A percentile compares a stretch with the other conserved stretches of the same genome.
These are phyloP conservation scores for Calophaca sinica DNA, from an alignment of 306 rosid genomes.

Conservation along the genomic window DNA sequence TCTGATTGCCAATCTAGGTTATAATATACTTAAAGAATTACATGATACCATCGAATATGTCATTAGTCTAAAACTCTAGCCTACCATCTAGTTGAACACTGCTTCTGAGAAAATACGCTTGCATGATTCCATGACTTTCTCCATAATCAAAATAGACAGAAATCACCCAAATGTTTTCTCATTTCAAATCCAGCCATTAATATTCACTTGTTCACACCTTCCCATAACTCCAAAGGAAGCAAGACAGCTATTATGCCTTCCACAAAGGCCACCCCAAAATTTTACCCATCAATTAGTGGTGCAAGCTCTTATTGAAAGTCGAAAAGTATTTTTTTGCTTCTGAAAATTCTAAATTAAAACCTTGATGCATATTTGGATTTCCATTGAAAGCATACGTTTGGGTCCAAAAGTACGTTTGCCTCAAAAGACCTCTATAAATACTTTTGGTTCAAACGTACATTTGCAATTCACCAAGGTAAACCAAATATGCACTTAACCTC, in stretches of 20 bases:
- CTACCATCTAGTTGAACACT: slow-evolving; percentile 22
- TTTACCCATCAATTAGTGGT: slow-evolving; percentile 24
- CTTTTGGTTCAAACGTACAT: too few relatives aligned
- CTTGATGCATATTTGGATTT: too few relatives aligned
- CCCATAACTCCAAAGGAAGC: neutral
- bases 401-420: too few relatives aligned
- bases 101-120: slow-evolving; percentile 15
- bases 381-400: too few relatives aligned
- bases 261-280: slow-evolving; percentile 9
- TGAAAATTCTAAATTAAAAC: slow-evolving; percentile 18
- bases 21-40: neutral
- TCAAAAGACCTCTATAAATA: too few relatives aligned
- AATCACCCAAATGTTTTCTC: slow-evolving; percentile 23
- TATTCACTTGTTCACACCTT: slow-evolving; percentile 4
- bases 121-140: slow-evolving; percentile 15
- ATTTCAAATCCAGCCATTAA: slow-evolving; percentile 20
- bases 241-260: slow-evolving; percentile 10
- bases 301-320: slow-evolving; percentile 28
- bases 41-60: slow-evolving; percentile 11
- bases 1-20: slow-evolving; percentile 14
- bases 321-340: slow-evolving; percentile 27
- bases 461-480: too few relatives aligned
- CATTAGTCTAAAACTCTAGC: slow-evolving; percentile 13
- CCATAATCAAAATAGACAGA: slow-evolving; percentile 1
- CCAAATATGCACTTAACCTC: neutral